Base-by-base conservation (phyloP, 225 moss, liverwort and hornwort genomes). In the Thuidium tamariscinum region DNA sequence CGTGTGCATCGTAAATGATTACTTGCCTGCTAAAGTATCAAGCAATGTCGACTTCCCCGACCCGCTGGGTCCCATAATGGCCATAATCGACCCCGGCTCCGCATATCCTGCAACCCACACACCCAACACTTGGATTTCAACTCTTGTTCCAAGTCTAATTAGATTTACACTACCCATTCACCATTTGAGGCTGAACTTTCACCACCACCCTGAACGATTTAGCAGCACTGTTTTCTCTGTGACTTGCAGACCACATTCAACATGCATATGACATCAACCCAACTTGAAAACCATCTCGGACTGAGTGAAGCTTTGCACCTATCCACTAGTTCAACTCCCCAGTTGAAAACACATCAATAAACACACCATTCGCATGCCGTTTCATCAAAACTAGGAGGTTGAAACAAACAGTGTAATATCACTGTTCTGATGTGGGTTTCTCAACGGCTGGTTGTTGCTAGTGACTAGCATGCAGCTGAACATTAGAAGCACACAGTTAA, bases 11-110 rank as follows among this genome's bases (percentile, higher is more conserved):
- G 29, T 8, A 73, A 16, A 25, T 42, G 63, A 54, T 44, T 42
- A 46, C 77, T 14, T 91, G 93, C 96, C 96, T 60, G 95, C 96
- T 46, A 95, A 89, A 49, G 95, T 88, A 85, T 96, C 96, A 36
- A 96, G 95, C 80, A 96, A 86, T 57, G 94, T 94, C 37, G 96
- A 92, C 62, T 93, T 96, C 29, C 96, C 95, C 27, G 95, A 96
- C 37, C 93, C 89, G 34, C 94, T 95, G 65, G 96, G 96, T n/a
- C 95, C 96, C 90, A 96, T 91, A 69, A 96, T 96, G 78, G 95
- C 95, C 71, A 92, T 88, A 69, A 96, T 89, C 77, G 92, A 95
- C 52, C 94, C 92, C 44, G 96, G 95, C 86, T 95, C 95, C 73
- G 93, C 96, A 89, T 92, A 96, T 41, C 96, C 96, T 87, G 91